phyloP scores from a whole-genome alignment of 768 basidiomycete genomes.

The Heimioporus sp. region DNA sequence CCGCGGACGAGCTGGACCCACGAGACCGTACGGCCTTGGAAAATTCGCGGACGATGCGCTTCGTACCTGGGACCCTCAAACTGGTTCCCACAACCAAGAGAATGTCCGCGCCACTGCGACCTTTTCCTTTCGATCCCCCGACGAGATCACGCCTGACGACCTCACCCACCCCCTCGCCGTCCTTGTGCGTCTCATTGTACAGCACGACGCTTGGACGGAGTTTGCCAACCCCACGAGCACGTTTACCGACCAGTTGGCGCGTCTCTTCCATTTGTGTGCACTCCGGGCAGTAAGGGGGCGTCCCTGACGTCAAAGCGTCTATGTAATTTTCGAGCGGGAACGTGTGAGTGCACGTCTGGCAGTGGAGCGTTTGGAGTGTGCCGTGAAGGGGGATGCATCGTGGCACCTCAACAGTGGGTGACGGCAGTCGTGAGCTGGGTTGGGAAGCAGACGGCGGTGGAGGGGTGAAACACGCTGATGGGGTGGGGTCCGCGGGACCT shows the following conservation, averaged over 20 bases:
- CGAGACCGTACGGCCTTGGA: slow-evolving; percentile 70
- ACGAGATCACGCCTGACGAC: slow-evolving; percentile 80
- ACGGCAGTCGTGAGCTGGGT: slow-evolving; percentile 40
- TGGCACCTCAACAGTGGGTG: slow-evolving; percentile 59
- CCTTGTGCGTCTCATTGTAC: slow-evolving; percentile 86
- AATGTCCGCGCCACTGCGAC: slow-evolving; percentile 73
- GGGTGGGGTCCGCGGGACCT: slow-evolving; percentile 9
- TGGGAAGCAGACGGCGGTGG: slow-evolving; percentile 18
- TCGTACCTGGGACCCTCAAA: slow-evolving; percentile 86
- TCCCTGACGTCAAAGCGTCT: slow-evolving; percentile 55
- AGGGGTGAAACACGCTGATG: slow-evolving; percentile 14
- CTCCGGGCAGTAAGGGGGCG: slow-evolving; percentile 74
- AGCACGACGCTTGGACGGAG: slow-evolving; percentile 86
- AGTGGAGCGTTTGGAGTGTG: slow-evolving; percentile 75
- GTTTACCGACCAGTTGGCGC: slow-evolving; percentile 72
- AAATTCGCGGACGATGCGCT: slow-evolving; percentile 87
- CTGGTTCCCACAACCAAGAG: slow-evolving; percentile 90
- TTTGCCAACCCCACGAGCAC: slow-evolving; percentile 74
- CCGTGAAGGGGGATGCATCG: slow-evolving; percentile 91
- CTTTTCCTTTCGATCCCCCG: slow-evolving; percentile 64
- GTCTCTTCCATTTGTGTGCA: slow-evolving; percentile 69
- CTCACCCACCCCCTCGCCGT: slow-evolving; percentile 85
- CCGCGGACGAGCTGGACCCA: slow-evolving; percentile 34
- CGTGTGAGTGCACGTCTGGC: slow-evolving; percentile 75
- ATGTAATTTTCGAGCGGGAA: slow-evolving; percentile 65